phyloP scores from a whole-genome alignment of 352 stramenopile species.

The Phytopythium vexans region DNA sequence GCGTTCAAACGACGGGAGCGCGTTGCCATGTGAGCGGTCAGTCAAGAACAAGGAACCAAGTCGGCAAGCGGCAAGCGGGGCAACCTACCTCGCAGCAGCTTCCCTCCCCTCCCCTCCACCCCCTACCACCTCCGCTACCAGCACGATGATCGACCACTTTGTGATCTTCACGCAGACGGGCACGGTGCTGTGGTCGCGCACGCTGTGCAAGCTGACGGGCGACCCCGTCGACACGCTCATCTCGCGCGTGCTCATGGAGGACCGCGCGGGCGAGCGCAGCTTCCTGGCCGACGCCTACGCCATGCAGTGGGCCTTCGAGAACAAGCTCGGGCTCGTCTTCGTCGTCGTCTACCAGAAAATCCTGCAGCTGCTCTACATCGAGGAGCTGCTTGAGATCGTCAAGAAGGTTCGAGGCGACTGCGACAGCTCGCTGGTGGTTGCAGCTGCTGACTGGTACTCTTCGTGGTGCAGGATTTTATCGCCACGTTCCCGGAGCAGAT shows the following conservation, averaged over 20 bases:
- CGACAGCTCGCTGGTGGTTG: background rate
- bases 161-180: slow-evolving; percentile 91
- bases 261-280: slow-evolving; percentile 81
- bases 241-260: slow-evolving; percentile 87
- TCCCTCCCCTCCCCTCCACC: background rate
- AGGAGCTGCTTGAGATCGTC: slow-evolving; percentile 88
- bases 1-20: background rate
- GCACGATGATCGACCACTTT: slow-evolving; percentile 91
- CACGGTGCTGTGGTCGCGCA: slow-evolving; percentile 88
- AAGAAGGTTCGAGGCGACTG: slow-evolving; percentile 37
- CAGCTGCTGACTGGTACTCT: background rate
- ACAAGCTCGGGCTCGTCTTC: slow-evolving; percentile 91
- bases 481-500: slow-evolving; percentile 74
- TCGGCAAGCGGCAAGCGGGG: background rate
- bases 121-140: background rate
- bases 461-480: slow-evolving; percentile 51
- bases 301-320: slow-evolving; percentile 91
- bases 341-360: slow-evolving; percentile 92
- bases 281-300: slow-evolving; percentile 85
- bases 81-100: background rate
- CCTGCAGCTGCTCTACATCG: slow-evolving; percentile 88
- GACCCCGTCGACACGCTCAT: slow-evolving; percentile 89
- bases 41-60: slow-evolving; percentile 1
- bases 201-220: slow-evolving; percentile 81
- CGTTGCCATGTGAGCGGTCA: background rate